phyloP scores from a whole-genome alignment of 2,329 filamentous ascomycete species.

The Aspergillus novoparasiticus region DNA sequence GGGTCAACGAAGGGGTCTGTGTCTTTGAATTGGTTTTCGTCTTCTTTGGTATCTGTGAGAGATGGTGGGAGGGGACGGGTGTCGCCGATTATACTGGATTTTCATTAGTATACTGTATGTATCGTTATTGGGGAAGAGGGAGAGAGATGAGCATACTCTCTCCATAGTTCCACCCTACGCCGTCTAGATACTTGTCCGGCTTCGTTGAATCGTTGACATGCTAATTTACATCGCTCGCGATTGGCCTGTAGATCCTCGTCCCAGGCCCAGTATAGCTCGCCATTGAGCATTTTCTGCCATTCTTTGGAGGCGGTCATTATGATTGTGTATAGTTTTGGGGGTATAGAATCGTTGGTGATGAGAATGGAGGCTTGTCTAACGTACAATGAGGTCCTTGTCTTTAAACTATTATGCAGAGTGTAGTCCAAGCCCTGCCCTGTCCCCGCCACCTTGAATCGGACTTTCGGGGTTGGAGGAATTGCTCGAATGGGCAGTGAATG shows the following conservation, averaged over 20 bases:
- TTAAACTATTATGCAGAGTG: no score
- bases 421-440: no score
- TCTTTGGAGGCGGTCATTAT: slow-evolving; percentile 28
- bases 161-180: slow-evolving; percentile 28
- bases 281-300: slow-evolving; percentile 33
- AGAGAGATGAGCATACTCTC: slow-evolving; percentile 18
- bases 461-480: neutral
- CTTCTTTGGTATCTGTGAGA: slow-evolving; percentile 20
- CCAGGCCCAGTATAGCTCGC: slow-evolving; percentile 30
- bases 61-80: slow-evolving; percentile 27
- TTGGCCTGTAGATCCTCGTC: slow-evolving; percentile 31
- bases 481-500: neutral
- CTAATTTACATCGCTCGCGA: slow-evolving; percentile 29
- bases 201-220: slow-evolving; percentile 30
- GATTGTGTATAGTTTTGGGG: neutral
- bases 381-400: no score
- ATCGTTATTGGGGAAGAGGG: no score
- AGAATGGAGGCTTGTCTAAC: no score
- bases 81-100: slow-evolving; percentile 26
- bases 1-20: slow-evolving; percentile 60
- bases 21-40: slow-evolving; percentile 26
- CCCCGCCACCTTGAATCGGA: no score
- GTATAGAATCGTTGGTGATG: neutral
- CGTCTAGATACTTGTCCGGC: slow-evolving; percentile 25
- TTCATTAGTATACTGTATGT: neutral